phyloP scores from a whole-genome alignment of 208 protist species.

The Wallacemonas sp. region DNA sequence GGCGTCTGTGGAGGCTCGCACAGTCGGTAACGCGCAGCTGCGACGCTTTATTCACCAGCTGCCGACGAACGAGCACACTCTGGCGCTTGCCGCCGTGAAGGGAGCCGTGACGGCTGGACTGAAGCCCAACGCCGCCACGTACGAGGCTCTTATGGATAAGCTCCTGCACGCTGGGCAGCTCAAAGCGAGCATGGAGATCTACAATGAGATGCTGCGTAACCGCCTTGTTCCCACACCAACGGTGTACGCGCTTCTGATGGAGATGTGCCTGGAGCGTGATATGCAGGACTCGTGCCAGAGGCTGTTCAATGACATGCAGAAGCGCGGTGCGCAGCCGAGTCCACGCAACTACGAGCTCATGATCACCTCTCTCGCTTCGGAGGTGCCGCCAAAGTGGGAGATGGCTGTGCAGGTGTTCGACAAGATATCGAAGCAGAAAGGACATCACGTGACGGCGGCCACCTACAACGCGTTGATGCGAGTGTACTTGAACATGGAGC shows the following conservation, averaged over 20 bases:
- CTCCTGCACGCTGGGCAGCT: constrained; percentile 76
- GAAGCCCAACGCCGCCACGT: constrained; percentile 48
- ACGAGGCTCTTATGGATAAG: constrained; percentile 62
- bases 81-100: constrained; percentile 66
- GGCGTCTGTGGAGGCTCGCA: constrained; percentile 67
- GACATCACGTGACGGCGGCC: constrained; percentile 38
- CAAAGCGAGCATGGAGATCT: constrained; percentile 74
- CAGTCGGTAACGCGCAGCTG: constrained; percentile 77
- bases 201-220: constrained; percentile 60
- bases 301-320: constrained; percentile 75
- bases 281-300: constrained; percentile 58
- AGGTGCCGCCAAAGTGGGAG: constrained; percentile 80
- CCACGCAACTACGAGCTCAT: constrained; percentile 73
- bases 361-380: constrained; percentile 62
- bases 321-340: constrained; percentile 54
- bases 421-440: constrained; percentile 54
- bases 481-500: constrained; percentile 87
- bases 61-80: constrained; percentile 39
- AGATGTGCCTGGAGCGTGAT: constrained; percentile 70
- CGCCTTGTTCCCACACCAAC: constrained; percentile 64
- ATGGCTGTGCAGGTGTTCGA: constrained; percentile 83
- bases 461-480: constrained; percentile 88
- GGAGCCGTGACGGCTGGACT: constrained; percentile 64
- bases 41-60: constrained; percentile 67
- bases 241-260: constrained; percentile 78